These are phyloP conservation scores for Alternaria sp. DNA, from an alignment of 2,329 filamentous ascomycete genomes.

Conservation along the genomic window DNA sequence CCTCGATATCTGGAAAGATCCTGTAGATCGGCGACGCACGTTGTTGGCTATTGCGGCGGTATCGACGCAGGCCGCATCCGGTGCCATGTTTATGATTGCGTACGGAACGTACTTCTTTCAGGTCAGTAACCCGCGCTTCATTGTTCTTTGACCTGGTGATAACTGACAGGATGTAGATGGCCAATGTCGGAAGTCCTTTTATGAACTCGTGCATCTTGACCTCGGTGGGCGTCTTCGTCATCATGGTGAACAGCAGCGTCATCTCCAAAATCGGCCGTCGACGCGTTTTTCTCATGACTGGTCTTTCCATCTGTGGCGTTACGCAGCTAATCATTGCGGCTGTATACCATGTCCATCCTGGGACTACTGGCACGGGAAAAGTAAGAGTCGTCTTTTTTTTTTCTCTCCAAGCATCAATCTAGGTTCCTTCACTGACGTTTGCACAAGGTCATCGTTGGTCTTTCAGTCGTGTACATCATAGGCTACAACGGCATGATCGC, in stretches of 20 bases:
- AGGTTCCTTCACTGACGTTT: conserved; percentile 2
- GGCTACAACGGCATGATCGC: conserved; percentile 65
- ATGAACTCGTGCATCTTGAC: conserved; percentile 66
- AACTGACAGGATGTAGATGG: conserved; percentile 28
- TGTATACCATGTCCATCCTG: conserved; percentile 60
- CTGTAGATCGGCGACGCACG: conserved; percentile 62
- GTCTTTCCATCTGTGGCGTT: conserved; percentile 64
- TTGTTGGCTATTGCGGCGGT: conserved; percentile 60
- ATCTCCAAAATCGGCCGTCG: conserved; percentile 64
- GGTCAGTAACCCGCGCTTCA: neutral
- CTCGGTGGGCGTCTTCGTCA: conserved; percentile 63
- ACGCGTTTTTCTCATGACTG: conserved; percentile 62
- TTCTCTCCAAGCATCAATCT: neutral
- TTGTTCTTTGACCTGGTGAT: fast-evolving
- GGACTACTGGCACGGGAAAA: conserved; percentile 53
- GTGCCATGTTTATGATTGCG: conserved; percentile 60
- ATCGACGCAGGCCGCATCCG: conserved; percentile 62
- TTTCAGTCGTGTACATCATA: conserved; percentile 64
- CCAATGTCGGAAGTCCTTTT: conserved; percentile 56
- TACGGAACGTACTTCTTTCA: conserved; percentile 49
- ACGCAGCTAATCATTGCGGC: conserved; percentile 64
- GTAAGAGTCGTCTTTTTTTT: conserved; percentile 10
- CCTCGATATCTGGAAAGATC: conserved; percentile 61
- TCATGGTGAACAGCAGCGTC: conserved; percentile 62
- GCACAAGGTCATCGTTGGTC: conserved; percentile 57